phyloP scores from a whole-genome alignment of 164 flowering plant species.

The Chloranthus sessilifolius region DNA sequence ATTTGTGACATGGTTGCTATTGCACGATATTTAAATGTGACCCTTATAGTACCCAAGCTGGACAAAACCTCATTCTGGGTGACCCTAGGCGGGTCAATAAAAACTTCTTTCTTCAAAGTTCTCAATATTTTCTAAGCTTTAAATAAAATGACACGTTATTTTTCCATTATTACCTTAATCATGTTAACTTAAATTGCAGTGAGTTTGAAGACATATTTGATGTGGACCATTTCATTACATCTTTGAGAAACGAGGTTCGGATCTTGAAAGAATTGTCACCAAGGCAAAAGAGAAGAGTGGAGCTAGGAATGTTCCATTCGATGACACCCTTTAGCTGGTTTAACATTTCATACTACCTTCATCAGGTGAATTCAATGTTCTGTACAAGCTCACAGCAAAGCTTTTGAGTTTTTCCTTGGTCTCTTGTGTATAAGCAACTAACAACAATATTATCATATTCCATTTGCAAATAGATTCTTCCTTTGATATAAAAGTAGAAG shows the following conservation, averaged over 20 bases:
- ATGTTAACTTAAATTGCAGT: constrained; percentile 33
- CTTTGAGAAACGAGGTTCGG: constrained; percentile 83
- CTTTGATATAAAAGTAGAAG: constrained; percentile 65
- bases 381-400: not conserved
- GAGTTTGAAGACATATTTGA: constrained; percentile 93
- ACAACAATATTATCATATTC: constrained; percentile 1
- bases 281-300: constrained; percentile 64
- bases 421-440: too few species aligned
- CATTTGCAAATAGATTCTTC: constrained; percentile 63
- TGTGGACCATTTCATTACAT: constrained; percentile 81
- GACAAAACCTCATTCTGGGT: constrained; percentile 94
- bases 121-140: not conserved
- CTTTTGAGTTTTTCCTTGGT: too few species aligned
- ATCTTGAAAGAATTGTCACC: constrained; percentile 80
- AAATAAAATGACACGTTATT: not conserved
- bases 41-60: constrained; percentile 89
- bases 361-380: constrained; percentile 39
- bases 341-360: constrained; percentile 63
- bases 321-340: constrained; percentile 97
- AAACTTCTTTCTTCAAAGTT: too few species aligned
- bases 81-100: constrained; percentile 85
- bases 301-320: constrained; percentile 42
- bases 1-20: constrained; percentile 97
- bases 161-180: not conserved
- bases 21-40: constrained; percentile 83